These are phyloP conservation scores for Pseudophaeomoniella oleicola DNA, from an alignment of 2,329 filamentous ascomycete species.

Conservation along the genomic window DNA sequence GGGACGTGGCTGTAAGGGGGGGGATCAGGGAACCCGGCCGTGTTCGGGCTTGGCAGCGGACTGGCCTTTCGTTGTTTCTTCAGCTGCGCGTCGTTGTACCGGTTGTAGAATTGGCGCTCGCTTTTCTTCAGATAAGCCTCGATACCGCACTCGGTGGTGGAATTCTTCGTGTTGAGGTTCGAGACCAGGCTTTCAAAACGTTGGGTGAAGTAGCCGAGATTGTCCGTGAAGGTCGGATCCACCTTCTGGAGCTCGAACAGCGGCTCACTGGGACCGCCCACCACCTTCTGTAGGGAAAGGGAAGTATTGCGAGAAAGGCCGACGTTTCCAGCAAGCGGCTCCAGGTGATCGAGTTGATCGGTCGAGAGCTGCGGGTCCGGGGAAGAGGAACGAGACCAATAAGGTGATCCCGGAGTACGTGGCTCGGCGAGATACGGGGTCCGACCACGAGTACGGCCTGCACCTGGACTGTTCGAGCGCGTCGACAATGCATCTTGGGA, in stretches of 20 bases:
- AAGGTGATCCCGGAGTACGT: background rate
- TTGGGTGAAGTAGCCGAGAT: constrained; percentile 43
- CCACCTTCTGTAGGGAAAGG: constrained; percentile 39
- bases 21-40: no score
- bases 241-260: constrained; percentile 49
- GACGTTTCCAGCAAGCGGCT: constrained; percentile 15
- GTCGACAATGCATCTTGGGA: constrained; percentile 6
- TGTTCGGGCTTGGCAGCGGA: no score
- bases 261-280: constrained; percentile 45
- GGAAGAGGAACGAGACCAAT: constrained; percentile 13
- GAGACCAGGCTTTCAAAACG: constrained; percentile 42
- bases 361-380: constrained; percentile 17
- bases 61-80: no score
- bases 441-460: background rate
- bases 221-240: constrained; percentile 50
- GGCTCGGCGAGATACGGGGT: background rate
- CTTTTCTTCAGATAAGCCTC: constrained; percentile 48
- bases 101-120: constrained; percentile 50
- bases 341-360: constrained; percentile 16
- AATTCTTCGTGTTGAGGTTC: constrained; percentile 38
- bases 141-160: constrained; percentile 43
- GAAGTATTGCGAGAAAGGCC: constrained; percentile 7
- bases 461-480: background rate
- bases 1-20: no score
- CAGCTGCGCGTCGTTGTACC: constrained; percentile 41